A percentile compares a stretch with the other conserved stretches of the same genome.
These are phyloP conservation scores for Cryptosporidium bovis DNA, from an alignment of 169 alveolate genomes.

Conservation along the genomic window DNA sequence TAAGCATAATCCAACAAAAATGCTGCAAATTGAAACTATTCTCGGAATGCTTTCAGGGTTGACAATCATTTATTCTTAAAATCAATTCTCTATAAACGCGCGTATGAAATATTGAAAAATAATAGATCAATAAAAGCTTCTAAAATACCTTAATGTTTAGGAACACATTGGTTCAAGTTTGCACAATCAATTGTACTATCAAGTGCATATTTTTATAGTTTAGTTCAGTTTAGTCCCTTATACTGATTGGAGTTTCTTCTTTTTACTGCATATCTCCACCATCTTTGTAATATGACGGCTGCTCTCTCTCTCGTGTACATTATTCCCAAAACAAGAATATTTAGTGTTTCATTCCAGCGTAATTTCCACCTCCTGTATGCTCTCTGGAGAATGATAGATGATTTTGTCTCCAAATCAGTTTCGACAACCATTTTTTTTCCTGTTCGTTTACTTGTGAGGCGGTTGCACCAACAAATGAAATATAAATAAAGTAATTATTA, in stretches of 20 bases:
- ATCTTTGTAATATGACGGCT: slow-evolving; percentile 54
- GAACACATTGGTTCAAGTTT: background rate
- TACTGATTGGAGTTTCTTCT: background rate
- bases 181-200: background rate
- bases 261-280: slow-evolving; percentile 34
- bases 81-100: background rate
- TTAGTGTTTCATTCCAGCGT: slow-evolving; percentile 53
- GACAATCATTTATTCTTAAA: background rate
- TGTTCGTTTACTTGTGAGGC: too few relatives aligned
- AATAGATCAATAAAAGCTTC: too few relatives aligned
- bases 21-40: slow-evolving; percentile 25
- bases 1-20: slow-evolving; percentile 9
- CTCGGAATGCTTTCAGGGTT: background rate
- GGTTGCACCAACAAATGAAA: too few relatives aligned
- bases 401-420: slow-evolving; percentile 18
- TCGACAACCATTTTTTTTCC: background rate
- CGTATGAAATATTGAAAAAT: too few relatives aligned
- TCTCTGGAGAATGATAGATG: slow-evolving; percentile 54
- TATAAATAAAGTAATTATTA: too few relatives aligned
- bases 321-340: slow-evolving; percentile 66
- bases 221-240: background rate
- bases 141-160: background rate
- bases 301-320: slow-evolving; percentile 73
- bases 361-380: slow-evolving; percentile 68
- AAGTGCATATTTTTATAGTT: background rate